Evolutionary conservation across 345 rosid species (phyloP).

Genomic region (Odontarrhena argentea): DNA sequence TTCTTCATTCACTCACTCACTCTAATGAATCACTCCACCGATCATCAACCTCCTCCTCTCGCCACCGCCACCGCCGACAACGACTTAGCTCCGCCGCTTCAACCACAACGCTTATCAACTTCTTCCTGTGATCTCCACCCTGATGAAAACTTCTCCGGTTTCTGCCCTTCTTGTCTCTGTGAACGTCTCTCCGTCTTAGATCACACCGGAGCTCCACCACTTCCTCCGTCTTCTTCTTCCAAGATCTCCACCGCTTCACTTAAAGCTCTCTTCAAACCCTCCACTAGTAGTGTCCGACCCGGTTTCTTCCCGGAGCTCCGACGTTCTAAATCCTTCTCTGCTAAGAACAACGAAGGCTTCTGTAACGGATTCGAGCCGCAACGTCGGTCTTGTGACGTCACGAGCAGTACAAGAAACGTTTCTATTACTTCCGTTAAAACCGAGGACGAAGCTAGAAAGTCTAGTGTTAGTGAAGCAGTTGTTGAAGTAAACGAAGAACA

Average conservation of each 20-base stretch:
- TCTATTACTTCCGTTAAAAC: constrained; percentile 27
- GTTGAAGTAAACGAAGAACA: constrained; percentile 49
- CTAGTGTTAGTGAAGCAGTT: constrained; percentile 47
- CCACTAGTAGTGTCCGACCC: constrained; percentile 35
- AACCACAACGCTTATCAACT: constrained; percentile 78
- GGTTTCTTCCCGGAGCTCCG: constrained; percentile 89
- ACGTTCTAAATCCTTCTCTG: constrained; percentile 87
- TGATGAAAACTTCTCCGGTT: constrained; percentile 81
- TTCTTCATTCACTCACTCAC: constrained; percentile 33
- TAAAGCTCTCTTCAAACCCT: constrained; percentile 65
- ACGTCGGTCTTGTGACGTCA: constrained; percentile 94
- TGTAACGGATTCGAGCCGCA: constrained; percentile 86
- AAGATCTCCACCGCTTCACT: constrained; percentile 54
- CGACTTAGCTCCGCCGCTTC: constrained; percentile 58
- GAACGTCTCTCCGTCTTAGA: constrained; percentile 90
- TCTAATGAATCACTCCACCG: constrained; percentile 78
- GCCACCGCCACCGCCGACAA: constrained; percentile 18
- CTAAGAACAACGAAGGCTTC: constrained; percentile 84
- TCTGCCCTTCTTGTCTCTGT: constrained; percentile 97
- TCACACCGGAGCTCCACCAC: constrained; percentile 46
- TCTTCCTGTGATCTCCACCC: constrained; percentile 85
- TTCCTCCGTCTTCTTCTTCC: constrained; percentile 41
- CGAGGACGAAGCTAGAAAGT: constrained; percentile 52
- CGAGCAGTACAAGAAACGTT: constrained; percentile 47
- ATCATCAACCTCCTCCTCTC: constrained; percentile 26